A percentile compares a stretch with the other conserved stretches of the same genome.
Conservation (phyloP, 2,329 filamentous ascomycete species). For the Alternaria viburni region DNA sequence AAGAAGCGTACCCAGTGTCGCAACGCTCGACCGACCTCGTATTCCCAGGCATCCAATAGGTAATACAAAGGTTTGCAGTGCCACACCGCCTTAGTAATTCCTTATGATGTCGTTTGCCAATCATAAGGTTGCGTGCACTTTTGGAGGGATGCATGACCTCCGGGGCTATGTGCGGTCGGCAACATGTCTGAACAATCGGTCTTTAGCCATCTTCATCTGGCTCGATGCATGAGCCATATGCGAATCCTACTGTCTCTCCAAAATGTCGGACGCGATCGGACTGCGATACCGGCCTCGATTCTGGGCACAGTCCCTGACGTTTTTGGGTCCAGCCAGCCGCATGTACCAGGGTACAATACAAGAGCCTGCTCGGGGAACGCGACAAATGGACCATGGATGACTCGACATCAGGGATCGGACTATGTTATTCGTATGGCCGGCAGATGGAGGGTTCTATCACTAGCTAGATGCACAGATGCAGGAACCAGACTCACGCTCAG, state of each 20-base stretch:
- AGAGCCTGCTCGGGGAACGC: neutral
- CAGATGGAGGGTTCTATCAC: neutral
- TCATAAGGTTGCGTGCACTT: neutral
- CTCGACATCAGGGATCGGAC: neutral
- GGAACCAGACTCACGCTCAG: slow-evolving; percentile 13
- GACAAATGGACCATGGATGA: neutral
- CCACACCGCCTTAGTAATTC: slow-evolving; percentile 11
- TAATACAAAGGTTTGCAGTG: neutral
- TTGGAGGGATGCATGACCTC: neutral
- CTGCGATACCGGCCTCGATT: neutral
- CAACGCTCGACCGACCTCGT: slow-evolving; percentile 5
- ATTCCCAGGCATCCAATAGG: neutral
- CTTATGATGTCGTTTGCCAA: neutral
- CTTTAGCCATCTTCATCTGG: neutral
- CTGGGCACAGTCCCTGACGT: neutral
- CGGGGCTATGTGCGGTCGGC: neutral
- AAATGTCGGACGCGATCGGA: neutral
- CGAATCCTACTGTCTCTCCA: neutral
- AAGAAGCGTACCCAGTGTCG: neutral
- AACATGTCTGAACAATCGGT: neutral
- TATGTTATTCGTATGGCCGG: neutral
- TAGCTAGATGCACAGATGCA: slow-evolving; percentile 15
- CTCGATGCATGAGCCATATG: neutral
- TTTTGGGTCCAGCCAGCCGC: neutral
- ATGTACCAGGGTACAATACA: neutral